phyloP scores from a whole-genome alignment of 306 rosid genomes.

The Luffa acutangula region DNA sequence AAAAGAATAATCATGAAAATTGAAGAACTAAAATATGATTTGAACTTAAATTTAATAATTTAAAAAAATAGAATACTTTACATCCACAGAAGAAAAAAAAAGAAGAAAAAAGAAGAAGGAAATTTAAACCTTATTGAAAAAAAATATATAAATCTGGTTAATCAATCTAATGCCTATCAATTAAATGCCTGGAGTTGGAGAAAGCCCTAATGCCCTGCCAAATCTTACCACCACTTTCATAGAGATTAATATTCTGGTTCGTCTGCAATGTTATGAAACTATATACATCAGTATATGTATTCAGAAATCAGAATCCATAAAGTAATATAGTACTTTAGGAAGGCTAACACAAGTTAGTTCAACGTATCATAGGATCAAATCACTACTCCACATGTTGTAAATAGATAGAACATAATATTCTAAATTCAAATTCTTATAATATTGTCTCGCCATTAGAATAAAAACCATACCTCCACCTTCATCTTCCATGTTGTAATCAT shows the following conservation, averaged over 20 bases:
- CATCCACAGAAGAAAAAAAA: not conserved
- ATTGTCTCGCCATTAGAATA: not conserved
- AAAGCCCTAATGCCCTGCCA: not conserved
- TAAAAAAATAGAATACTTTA: not conserved
- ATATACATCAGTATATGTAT: not conserved
- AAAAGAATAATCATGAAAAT: not conserved
- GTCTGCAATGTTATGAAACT: not conserved
- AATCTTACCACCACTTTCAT: not conserved
- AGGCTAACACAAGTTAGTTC: not conserved
- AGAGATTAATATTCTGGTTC: conserved; percentile 5
- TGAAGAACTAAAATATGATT: not conserved
- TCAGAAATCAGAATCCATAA: not conserved
- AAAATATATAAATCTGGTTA: no score
- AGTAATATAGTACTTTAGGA: not conserved
- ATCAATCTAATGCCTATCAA: not conserved
- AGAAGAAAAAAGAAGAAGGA: not conserved
- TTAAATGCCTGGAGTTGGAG: not conserved
- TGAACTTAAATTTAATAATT: not conserved
- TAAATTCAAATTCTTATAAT: not conserved
- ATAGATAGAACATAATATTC: not conserved
- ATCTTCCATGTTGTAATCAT: conserved; percentile 14
- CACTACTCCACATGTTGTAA: not conserved
- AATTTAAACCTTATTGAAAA: not conserved
- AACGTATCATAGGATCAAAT: not conserved
- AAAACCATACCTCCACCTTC: conserved; percentile 13